Conservation (phyloP, 768 basidiomycete species). For the Trametes punicea region DNA sequence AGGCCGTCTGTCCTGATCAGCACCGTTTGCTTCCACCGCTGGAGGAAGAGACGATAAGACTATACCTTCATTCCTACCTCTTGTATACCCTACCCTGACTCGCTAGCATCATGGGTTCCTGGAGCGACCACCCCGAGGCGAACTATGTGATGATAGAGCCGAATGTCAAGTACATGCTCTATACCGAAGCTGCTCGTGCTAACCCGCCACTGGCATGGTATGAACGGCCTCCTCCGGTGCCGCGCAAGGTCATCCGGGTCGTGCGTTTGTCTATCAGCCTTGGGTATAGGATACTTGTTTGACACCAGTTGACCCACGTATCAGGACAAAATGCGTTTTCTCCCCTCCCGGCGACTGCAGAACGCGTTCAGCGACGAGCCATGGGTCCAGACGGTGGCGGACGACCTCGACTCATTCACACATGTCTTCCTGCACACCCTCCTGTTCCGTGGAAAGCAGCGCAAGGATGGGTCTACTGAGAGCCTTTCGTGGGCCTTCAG, state of each 20-base stretch:
- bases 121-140: constrained; percentile 1
- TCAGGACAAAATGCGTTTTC: constrained; percentile 12
- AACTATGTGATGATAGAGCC: constrained; percentile 14
- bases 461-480: not conserved
- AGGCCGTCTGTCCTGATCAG: too few relatives aligned
- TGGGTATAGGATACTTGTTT: not conserved
- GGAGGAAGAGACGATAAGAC: too few relatives aligned
- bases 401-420: constrained; percentile 16
- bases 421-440: constrained; percentile 3
- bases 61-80: too few relatives aligned
- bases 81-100: not conserved
- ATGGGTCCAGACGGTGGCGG: not conserved
- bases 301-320: not conserved
- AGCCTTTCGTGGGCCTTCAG: not conserved
- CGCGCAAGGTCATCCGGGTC: not conserved
- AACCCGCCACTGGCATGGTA: constrained; percentile 3
- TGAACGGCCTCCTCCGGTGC: constrained; percentile 1
- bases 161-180: constrained; percentile 6
- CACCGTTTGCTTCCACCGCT: too few relatives aligned
- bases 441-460: not conserved
- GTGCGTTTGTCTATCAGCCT: not conserved
- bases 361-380: not conserved
- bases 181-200: not conserved
- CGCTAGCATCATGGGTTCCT: not conserved
- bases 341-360: not conserved